These are phyloP conservation scores for Ceratobasidium sp. DNA, from an alignment of 1,284 basidiomycete species.

Conservation along the genomic window DNA sequence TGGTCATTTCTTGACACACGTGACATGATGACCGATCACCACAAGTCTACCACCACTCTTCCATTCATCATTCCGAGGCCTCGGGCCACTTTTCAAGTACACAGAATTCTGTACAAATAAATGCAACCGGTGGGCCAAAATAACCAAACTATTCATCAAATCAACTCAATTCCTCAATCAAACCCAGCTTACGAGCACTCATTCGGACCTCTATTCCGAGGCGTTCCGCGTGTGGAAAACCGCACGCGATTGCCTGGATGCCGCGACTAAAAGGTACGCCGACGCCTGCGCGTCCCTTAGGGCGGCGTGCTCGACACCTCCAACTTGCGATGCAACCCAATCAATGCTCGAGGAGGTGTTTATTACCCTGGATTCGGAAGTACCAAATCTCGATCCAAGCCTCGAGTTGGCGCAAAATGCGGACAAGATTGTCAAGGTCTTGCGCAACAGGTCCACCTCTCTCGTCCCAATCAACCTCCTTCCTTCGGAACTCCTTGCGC, in stretches of 20 bases:
- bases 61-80: too few species aligned
- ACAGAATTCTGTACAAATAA: too few species aligned
- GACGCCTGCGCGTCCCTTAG: not conserved
- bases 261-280: not conserved
- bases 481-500: not conserved
- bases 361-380: not conserved
- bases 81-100: too few species aligned
- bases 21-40: too few species aligned
- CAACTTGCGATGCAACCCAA: not conserved
- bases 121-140: too few species aligned
- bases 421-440: not conserved
- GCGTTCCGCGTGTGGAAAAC: not conserved
- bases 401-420: not conserved
- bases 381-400: not conserved
- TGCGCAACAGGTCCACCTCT: conserved; percentile 7
- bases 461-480: not conserved
- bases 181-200: too few species aligned
- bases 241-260: not conserved
- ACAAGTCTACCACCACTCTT: too few species aligned
- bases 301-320: not conserved
- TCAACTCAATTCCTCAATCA: too few species aligned
- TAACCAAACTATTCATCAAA: too few species aligned
- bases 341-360: not conserved
- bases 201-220: too few species aligned
- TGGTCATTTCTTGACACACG: too few species aligned